Percentiles rank a stretch among this genome's conserved stretches.
Evolutionary conservation across 768 basidiomycete species (phyloP).

Genomic region (Leucocoprinus sp.): DNA sequence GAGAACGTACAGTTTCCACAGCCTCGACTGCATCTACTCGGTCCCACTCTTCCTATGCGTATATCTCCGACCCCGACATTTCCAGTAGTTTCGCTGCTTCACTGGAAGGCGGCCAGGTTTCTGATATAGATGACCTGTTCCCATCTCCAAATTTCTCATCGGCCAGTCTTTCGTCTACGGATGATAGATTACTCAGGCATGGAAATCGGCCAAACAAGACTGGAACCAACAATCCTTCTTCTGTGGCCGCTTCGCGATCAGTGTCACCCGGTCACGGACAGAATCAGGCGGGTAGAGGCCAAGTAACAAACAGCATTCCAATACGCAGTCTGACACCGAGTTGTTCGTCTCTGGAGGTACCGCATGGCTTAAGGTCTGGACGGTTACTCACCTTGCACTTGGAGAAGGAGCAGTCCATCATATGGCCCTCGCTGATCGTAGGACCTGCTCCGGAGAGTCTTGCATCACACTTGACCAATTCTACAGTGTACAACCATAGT

Average conservation of each 20-base stretch:
- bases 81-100: slow-evolving; percentile 82
- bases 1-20: slow-evolving; percentile 71
- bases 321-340: slow-evolving; percentile 52
- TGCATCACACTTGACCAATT: slow-evolving; percentile 41
- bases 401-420: slow-evolving; percentile 71
- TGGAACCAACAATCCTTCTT: slow-evolving; percentile 15
- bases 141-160: slow-evolving; percentile 57
- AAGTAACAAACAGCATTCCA: neutral
- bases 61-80: slow-evolving; percentile 74
- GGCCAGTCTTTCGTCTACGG: slow-evolving; percentile 50
- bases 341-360: slow-evolving; percentile 69
- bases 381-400: slow-evolving; percentile 70
- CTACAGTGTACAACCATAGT: slow-evolving; percentile 44
- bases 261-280: slow-evolving; percentile 49
- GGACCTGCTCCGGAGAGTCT: slow-evolving; percentile 61
- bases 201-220: slow-evolving; percentile 18
- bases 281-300: neutral
- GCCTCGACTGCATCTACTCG: slow-evolving; percentile 69
- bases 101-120: slow-evolving; percentile 63
- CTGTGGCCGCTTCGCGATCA: slow-evolving; percentile 39
- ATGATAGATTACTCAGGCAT: slow-evolving; percentile 30
- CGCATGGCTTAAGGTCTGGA: slow-evolving; percentile 50
- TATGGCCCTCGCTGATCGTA: slow-evolving; percentile 79
- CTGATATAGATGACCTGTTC: slow-evolving; percentile 59
- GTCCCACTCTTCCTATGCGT: slow-evolving; percentile 58